Percentiles rank a stretch among this genome's conserved stretches.
phyloP scores from a whole-genome alignment of 257 asterid genomes.

The Galeopsis tetrahit region DNA sequence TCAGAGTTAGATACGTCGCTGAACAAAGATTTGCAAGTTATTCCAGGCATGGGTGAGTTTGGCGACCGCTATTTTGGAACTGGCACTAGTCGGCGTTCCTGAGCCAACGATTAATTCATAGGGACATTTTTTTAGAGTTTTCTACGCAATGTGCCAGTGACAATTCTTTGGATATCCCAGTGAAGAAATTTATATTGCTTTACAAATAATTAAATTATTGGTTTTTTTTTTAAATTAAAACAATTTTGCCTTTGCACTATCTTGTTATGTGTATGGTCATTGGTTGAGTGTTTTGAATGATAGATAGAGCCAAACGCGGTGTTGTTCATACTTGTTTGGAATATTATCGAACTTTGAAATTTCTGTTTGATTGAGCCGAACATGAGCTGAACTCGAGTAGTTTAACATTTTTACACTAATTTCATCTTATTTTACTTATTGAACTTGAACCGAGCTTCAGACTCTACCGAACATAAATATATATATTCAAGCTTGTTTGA shows the following conservation, averaged over 20 bases:
- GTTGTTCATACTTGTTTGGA: no score
- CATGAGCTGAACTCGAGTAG: no score
- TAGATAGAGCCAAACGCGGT: no score
- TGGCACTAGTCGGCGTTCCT: slow-evolving; percentile 24
- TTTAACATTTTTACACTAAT: no score
- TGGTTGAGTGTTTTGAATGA: background rate
- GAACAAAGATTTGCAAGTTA: slow-evolving; percentile 71
- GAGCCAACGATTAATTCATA: background rate
- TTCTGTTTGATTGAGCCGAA: no score
- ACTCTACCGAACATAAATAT: no score
- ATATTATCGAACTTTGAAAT: no score
- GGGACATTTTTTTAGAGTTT: background rate
- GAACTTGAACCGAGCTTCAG: no score
- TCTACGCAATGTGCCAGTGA: no score
- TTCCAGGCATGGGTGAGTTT: slow-evolving; percentile 98
- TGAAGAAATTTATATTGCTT: background rate
- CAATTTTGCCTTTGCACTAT: background rate
- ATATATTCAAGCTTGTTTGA: no score
- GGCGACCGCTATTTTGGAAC: slow-evolving; percentile 97
- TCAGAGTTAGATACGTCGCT: slow-evolving; percentile 84
- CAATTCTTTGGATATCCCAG: background rate
- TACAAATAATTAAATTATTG: background rate
- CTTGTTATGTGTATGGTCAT: background rate
- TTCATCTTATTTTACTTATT: no score
- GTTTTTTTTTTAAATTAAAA: background rate